Evolutionary conservation across 768 basidiomycete genomes (phyloP), one percentile per base, ranked within the genome.

Genomic region (Termitomyces sp.): DNA sequence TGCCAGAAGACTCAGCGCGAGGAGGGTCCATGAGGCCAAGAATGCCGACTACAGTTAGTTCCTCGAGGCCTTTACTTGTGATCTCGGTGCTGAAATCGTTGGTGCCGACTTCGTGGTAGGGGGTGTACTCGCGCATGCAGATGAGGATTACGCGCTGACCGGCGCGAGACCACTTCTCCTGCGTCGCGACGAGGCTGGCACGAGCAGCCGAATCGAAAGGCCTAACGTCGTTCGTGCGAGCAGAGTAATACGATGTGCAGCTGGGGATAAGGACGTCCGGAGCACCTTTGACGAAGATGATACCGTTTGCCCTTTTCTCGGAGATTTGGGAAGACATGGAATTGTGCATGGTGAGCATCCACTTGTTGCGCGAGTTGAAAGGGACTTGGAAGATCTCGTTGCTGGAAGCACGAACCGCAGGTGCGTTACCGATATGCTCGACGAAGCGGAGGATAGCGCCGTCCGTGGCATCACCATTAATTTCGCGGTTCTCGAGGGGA

Each of bases 1-100:
- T 76, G 0, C 68, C 70, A 2, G 74, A 72, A 20, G 78, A 77
- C 55, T 84, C 78, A 13, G 75, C 68, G 27, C 83, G 75, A 13
- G 83, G 83, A 4, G 84, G 84, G 57, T 86, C 84, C 60, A 76
- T 76, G 54, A 86, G 78, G 20, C 82, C 82, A 4, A 79, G 73
- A 1, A 86, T 72, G 22, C 82, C 84, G 5, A 82, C 67, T 61
- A 85, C 73, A 0, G 71, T 77, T 60, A 84, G 70, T 37, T 71
- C 73, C 15, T 69, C 60, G 59, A 67, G 71, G 67, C 62, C 79
- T 64, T 44, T 66, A 54, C 66, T 75, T 65, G 73, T 76, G 24
- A 77, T 73, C n/a, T 78, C 75, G 45, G 71, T 69, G n/a, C 73
- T 50, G 49, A 61, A 69, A 58, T 65, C 58, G 47, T 62, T 61